A percentile compares a stretch with the other conserved stretches of the same genome.
Evolutionary conservation across 192 early-diverging fungal genomes (phyloP).

Genomic region (Irineochytrium annulatum): DNA sequence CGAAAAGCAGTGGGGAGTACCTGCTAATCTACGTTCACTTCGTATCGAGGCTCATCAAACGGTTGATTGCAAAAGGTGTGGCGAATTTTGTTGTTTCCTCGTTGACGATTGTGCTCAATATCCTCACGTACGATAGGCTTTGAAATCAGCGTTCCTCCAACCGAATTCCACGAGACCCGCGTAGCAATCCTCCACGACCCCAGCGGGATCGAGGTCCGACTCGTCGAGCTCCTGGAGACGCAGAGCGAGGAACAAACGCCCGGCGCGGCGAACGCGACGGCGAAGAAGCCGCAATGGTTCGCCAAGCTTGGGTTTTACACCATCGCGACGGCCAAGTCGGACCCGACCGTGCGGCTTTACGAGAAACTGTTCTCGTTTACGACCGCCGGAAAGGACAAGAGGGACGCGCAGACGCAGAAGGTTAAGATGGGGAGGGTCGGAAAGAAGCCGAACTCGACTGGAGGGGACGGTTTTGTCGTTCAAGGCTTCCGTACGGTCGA

Average conservation of each 20-base stretch:
- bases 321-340: constrained; percentile 34
- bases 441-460: constrained; percentile 26
- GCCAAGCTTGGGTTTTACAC: constrained; percentile 50
- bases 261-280: background rate
- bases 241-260: constrained; percentile 34
- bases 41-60: constrained; percentile 41
- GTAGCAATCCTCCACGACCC: constrained; percentile 49
- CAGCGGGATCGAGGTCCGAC: constrained; percentile 48
- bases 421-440: constrained; percentile 12
- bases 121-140: constrained; percentile 21
- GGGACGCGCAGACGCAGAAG: background rate
- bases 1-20: constrained; percentile 43
- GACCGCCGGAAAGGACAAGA: background rate
- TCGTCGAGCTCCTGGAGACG: constrained; percentile 46
- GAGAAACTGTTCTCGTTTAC: constrained; percentile 32
- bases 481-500: constrained; percentile 48
- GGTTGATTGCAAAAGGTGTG: constrained; percentile 40
- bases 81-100: background rate
- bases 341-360: constrained; percentile 28
- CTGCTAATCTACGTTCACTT: constrained; percentile 62
- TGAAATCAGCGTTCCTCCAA: constrained; percentile 26
- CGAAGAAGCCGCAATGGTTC: constrained; percentile 41
- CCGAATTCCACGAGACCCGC: constrained; percentile 38
- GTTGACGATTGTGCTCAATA: background rate
- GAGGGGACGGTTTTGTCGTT: constrained; percentile 14